Conservation (phyloP, 1,139 yeast genomes). For the Hemisphaericaspora subhashii region DNA sequence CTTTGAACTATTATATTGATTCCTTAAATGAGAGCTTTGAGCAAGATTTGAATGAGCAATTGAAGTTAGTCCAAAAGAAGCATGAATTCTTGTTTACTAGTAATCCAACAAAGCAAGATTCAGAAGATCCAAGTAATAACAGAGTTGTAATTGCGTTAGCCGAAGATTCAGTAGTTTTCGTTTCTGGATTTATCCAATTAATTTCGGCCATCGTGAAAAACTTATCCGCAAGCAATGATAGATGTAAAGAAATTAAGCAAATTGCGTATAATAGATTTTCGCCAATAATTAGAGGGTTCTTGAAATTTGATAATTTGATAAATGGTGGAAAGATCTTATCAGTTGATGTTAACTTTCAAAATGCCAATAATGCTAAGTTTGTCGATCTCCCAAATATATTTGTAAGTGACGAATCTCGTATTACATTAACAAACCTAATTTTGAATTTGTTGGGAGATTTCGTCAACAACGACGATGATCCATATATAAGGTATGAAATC, state of each 20-base stretch:
- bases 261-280: constrained; percentile 35
- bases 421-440: constrained; percentile 34
- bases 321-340: constrained; percentile 20
- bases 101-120: constrained; percentile 15
- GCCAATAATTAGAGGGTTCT: constrained; percentile 37
- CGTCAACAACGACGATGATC: constrained; percentile 38
- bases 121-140: constrained; percentile 18
- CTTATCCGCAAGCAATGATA: constrained; percentile 23
- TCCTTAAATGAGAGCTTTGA: constrained; percentile 48
- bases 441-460: constrained; percentile 48
- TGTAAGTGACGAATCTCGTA: constrained; percentile 39
- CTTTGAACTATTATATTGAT: constrained; percentile 55
- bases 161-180: constrained; percentile 76
- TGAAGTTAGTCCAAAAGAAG: constrained; percentile 34
- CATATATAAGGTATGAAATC: constrained; percentile 43
- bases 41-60: constrained; percentile 33
- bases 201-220: constrained; percentile 37
- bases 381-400: constrained; percentile 27
- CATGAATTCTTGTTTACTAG: constrained; percentile 38
- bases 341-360: constrained; percentile 16
- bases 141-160: constrained; percentile 56
- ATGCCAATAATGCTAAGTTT: constrained; percentile 17
- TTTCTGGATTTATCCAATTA: constrained; percentile 65
- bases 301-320: constrained; percentile 43
- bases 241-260: constrained; percentile 30